Percentiles rank a stretch among this genome's conserved stretches.
Evolutionary conservation across 306 rosid genomes (phyloP).

Genomic region (Vicia villosa): DNA sequence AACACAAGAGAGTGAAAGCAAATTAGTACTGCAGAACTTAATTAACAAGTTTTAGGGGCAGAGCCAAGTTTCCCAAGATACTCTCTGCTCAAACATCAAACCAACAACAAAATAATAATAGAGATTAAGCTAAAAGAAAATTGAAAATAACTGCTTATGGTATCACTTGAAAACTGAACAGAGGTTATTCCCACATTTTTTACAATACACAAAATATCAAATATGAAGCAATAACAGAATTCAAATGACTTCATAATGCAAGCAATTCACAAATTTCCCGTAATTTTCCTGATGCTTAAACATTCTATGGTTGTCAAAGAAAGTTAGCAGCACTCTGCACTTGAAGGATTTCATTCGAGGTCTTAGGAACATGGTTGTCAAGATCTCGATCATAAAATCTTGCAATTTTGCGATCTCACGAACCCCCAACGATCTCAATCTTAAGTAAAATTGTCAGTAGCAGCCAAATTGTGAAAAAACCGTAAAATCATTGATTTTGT

Average conservation of each 20-base stretch:
- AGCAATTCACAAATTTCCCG: not conserved
- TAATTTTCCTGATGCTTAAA: not conserved
- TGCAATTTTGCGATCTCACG: no score
- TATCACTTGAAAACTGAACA: constrained; percentile 8
- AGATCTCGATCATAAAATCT: no score
- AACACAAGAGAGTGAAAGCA: constrained; percentile 35
- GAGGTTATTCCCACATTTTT: constrained; percentile 7
- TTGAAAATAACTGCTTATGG: constrained; percentile 10
- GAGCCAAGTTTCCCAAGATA: not conserved
- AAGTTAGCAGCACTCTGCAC: constrained; percentile 11
- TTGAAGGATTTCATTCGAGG: not conserved
- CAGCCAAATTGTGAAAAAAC: no score
- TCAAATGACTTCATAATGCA: constrained; percentile 18
- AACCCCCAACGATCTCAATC: no score
- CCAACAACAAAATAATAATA: constrained; percentile 26
- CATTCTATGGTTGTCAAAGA: constrained; percentile 3
- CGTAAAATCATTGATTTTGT: no score
- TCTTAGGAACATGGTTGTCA: no score
- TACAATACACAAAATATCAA: constrained; percentile 15
- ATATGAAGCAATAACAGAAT: constrained; percentile 28
- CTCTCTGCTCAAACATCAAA: constrained; percentile 20
- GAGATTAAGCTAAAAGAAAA: constrained; percentile 8
- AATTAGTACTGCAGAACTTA: constrained; percentile 31
- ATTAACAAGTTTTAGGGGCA: not conserved
- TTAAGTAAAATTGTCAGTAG: no score